Evolutionary conservation across 2,329 filamentous ascomycete genomes (phyloP).

Genomic region (Alternaria sp.): DNA sequence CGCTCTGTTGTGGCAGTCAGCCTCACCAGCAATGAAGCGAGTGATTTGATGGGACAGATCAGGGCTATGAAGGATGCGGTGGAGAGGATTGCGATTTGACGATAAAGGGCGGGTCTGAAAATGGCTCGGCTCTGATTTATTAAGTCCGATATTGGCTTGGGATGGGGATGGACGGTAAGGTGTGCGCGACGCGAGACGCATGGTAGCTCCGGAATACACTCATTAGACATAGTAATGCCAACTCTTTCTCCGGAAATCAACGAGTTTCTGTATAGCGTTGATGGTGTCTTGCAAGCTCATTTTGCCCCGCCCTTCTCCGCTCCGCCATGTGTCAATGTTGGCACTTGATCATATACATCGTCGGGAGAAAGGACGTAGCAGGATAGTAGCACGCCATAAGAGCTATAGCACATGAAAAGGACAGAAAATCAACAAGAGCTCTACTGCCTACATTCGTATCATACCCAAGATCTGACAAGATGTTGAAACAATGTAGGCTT

Average conservation of each 20-base stretch:
- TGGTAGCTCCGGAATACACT: neutral
- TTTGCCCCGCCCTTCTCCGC: neutral
- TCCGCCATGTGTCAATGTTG: neutral
- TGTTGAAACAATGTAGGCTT: neutral
- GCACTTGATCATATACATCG: neutral
- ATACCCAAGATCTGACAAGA: neutral
- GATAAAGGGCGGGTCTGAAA: neutral
- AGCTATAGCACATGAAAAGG: neutral
- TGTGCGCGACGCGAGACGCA: neutral
- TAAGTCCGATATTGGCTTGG: neutral
- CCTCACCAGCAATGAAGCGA: neutral
- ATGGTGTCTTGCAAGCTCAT: neutral
- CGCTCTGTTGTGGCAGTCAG: neutral
- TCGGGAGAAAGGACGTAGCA: neutral
- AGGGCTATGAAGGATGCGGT: neutral
- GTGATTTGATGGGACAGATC: neutral
- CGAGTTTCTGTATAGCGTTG: rapidly evolving
- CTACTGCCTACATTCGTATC: neutral
- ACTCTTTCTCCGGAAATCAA: neutral
- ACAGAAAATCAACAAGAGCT: rapidly evolving
- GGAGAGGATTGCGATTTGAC: neutral
- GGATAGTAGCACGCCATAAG: neutral
- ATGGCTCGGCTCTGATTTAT: neutral
- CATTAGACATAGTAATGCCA: neutral
- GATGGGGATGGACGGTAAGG: neutral